These are phyloP conservation scores for Plenodomus biglobosus DNA, from an alignment of 2,329 filamentous ascomycete genomes.

Conservation along the genomic window DNA sequence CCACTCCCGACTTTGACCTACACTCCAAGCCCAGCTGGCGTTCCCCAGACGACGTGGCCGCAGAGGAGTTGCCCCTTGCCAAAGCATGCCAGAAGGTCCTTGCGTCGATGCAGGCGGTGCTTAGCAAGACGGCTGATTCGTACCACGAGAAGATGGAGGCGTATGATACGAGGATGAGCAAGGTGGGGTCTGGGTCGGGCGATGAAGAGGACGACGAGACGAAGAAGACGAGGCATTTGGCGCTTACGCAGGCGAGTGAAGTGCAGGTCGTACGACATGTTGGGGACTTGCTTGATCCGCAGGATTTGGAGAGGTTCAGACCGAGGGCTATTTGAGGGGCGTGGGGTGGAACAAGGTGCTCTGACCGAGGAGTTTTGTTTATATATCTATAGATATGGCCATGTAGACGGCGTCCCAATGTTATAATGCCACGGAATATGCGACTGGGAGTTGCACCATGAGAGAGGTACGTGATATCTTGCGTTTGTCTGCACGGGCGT, in stretches of 20 bases:
- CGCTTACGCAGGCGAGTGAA: constrained; percentile 82
- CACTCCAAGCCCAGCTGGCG: constrained; percentile 67
- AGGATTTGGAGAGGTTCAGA: constrained; percentile 63
- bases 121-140: constrained; percentile 66
- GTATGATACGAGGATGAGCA: constrained; percentile 50
- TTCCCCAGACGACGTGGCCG: constrained; percentile 68
- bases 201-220: constrained; percentile 48
- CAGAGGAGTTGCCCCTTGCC: constrained; percentile 77
- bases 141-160: constrained; percentile 65
- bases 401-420: too few relatives aligned
- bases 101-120: constrained; percentile 86
- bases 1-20: constrained; percentile 46
- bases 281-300: constrained; percentile 68
- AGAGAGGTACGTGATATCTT: too few relatives aligned
- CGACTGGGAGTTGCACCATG: too few relatives aligned
- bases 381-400: too few relatives aligned
- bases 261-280: constrained; percentile 78
- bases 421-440: too few relatives aligned
- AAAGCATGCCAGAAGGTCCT: constrained; percentile 82
- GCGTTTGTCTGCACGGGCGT: too few relatives aligned
- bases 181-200: constrained; percentile 48
- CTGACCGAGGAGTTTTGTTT: too few relatives aligned
- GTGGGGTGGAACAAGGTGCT: too few relatives aligned
- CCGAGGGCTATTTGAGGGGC: constrained; percentile 39
- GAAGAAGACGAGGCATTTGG: constrained; percentile 64